These are phyloP conservation scores for Mycena leptocephala DNA, from an alignment of 768 basidiomycete genomes.

Conservation along the genomic window DNA sequence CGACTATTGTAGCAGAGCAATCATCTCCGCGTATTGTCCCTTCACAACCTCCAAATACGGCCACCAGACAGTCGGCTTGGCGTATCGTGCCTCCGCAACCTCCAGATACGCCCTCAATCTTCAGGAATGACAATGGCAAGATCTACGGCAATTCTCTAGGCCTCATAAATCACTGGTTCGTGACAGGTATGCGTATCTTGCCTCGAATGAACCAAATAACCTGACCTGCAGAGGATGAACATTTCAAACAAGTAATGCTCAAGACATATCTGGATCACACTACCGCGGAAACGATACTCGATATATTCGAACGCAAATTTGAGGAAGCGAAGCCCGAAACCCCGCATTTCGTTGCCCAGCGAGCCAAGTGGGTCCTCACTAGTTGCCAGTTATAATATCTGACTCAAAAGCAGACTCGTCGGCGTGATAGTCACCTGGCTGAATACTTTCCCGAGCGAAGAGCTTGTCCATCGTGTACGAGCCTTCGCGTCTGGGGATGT, in stretches of 20 bases:
- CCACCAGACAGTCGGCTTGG: too few relatives aligned
- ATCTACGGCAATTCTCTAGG: too few relatives aligned
- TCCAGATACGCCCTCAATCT: too few relatives aligned
- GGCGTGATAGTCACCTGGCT: neutral
- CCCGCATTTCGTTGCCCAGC: neutral
- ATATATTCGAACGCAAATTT: neutral
- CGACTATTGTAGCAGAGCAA: neutral
- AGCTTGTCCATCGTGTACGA: neutral
- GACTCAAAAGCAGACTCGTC: neutral
- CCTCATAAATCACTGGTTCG: too few relatives aligned
- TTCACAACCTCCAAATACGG: too few relatives aligned
- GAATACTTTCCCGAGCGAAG: neutral
- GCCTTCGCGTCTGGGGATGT: neutral
- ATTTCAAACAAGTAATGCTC: too few relatives aligned
- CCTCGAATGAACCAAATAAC: too few relatives aligned
- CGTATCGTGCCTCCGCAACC: too few relatives aligned
- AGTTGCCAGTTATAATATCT: neutral
- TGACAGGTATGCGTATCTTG: too few relatives aligned
- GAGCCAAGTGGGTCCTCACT: neutral
- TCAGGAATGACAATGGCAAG: neutral
- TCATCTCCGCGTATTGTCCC: neutral
- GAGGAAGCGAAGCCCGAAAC: neutral
- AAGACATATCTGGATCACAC: neutral
- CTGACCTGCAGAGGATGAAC: too few relatives aligned
- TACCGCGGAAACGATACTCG: neutral